phyloP scores from a whole-genome alignment of 306 rosid species.

The Prinsepia uniflora region DNA sequence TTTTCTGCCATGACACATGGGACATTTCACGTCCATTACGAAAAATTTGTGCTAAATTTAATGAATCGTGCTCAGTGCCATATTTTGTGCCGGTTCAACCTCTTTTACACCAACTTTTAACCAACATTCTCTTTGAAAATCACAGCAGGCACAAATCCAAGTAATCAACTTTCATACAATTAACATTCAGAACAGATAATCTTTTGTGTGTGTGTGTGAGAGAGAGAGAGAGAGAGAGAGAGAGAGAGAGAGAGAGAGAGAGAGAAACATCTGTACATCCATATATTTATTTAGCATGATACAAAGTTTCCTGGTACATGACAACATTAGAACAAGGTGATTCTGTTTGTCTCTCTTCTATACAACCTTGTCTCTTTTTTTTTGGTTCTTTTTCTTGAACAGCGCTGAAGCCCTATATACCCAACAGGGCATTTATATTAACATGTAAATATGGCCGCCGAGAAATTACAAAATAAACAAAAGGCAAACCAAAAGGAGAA shows the following conservation, averaged over 20 bases:
- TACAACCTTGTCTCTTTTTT: conserved; percentile 23
- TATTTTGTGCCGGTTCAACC: background rate
- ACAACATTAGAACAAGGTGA: conserved; percentile 27
- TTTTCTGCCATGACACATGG: background rate
- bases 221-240: background rate
- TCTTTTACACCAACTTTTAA: background rate
- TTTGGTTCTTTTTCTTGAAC: background rate
- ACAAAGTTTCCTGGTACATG: conserved; percentile 12
- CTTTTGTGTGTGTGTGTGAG: background rate
- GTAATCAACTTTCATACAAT: background rate
- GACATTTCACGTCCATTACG: background rate
- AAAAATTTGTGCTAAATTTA: background rate
- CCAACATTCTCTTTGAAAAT: background rate
- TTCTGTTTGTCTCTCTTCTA: conserved; percentile 31
- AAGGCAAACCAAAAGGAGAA: conserved; percentile 32
- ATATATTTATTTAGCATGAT: conserved; percentile 13
- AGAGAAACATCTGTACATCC: conserved; percentile 28
- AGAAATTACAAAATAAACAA: conserved; percentile 18
- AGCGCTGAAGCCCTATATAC: conserved; percentile 18
- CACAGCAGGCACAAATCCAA: background rate
- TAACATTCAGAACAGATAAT: background rate
- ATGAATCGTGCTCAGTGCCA: conserved; percentile 4
- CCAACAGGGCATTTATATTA: conserved; percentile 31
- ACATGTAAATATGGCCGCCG: too few species aligned
- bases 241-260: background rate